Evolutionary conservation across 495 filamentous ascomycete genomes (phyloP).

Genomic region (Xylaria scruposa): DNA sequence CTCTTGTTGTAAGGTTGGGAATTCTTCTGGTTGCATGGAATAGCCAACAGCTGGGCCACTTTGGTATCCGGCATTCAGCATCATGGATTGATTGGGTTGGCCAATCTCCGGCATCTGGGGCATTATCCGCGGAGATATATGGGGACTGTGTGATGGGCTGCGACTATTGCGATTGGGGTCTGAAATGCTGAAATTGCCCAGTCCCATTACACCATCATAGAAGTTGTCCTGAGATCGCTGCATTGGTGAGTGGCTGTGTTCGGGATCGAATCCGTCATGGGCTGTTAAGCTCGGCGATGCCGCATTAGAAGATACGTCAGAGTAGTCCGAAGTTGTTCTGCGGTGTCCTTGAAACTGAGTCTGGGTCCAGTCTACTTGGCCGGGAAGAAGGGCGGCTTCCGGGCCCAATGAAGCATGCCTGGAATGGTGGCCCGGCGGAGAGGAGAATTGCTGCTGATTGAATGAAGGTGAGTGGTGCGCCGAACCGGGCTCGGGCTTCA

Average conservation of each 20-base stretch:
- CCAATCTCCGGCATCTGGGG: slow-evolving; percentile 67
- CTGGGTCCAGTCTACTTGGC: slow-evolving; percentile 75
- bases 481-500: slow-evolving; percentile 67
- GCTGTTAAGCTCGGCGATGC: slow-evolving; percentile 82
- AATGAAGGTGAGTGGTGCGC: slow-evolving; percentile 64
- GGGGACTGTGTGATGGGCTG: slow-evolving; percentile 84
- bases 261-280: slow-evolving; percentile 79
- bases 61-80: slow-evolving; percentile 37
- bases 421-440: slow-evolving; percentile 67
- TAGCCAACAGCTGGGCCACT: slow-evolving; percentile 47
- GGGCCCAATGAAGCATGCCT: slow-evolving; percentile 83
- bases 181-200: slow-evolving; percentile 82
- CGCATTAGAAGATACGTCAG: slow-evolving; percentile 79
- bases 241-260: slow-evolving; percentile 80
- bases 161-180: slow-evolving; percentile 68
- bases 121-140: slow-evolving; percentile 80
- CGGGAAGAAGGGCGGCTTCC: slow-evolving; percentile 71
- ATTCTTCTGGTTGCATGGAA: slow-evolving; percentile 67
- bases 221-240: slow-evolving; percentile 75
- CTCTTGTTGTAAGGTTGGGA: slow-evolving; percentile 59
- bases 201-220: slow-evolving; percentile 78
- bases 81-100: slow-evolving; percentile 47
- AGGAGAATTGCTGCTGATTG: slow-evolving; percentile 62
- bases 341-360: slow-evolving; percentile 79
- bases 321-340: slow-evolving; percentile 86